Evolutionary conservation across 441 rosid genomes (phyloP), one percentile per base, ranked within the genome.

Genomic region (Biscutella laevigata): DNA sequence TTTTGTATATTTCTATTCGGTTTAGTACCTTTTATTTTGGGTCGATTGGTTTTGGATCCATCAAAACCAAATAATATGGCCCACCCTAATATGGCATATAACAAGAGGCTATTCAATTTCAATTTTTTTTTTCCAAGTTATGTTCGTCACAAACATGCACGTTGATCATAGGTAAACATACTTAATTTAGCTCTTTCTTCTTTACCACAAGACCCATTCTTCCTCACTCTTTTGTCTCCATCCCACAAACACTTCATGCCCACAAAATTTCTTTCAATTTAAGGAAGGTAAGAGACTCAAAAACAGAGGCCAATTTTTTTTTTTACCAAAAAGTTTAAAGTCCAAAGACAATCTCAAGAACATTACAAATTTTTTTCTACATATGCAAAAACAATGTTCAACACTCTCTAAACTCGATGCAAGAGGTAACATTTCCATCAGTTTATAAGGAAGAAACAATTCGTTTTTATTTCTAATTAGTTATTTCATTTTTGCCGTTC

Each of bases 131-230:
- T n/a, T n/a, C n/a, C n/a, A n/a, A n/a, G n/a, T n/a, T n/a, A n/a
- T n/a, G n/a, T n/a, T n/a, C n/a, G n/a, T n/a, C n/a, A n/a, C n/a
- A n/a, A n/a, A n/a, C n/a, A n/a, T n/a, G n/a, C n/a, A n/a, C n/a
- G n/a, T n/a, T n/a, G 2, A 2, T 7, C 25, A 16, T 16, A 4
- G 20, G n/a, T n/a, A 25, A 10, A 6, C 25, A 36, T 51, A 28
- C 53, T 64, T 58, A 44, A 36, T 29, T 35, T 66, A 59, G 65
- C 16, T 24, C 0, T 8, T 50, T 39, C 20, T 12, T 5, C 27
- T 49, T 36, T 21, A 59, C 70, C 70, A 22, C 0, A 38, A 30
- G 65, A 59, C 65, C 52, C 70, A 65, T 53, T 58, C 70, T 10
- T 47, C 29, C 25, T 16, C 24, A 2, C 59, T 17, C 59, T 15